Percentiles rank a stretch among this genome's conserved stretches.
Conservation (phyloP, 352 stramenopile species). For the Phytophthora podocarpi region DNA sequence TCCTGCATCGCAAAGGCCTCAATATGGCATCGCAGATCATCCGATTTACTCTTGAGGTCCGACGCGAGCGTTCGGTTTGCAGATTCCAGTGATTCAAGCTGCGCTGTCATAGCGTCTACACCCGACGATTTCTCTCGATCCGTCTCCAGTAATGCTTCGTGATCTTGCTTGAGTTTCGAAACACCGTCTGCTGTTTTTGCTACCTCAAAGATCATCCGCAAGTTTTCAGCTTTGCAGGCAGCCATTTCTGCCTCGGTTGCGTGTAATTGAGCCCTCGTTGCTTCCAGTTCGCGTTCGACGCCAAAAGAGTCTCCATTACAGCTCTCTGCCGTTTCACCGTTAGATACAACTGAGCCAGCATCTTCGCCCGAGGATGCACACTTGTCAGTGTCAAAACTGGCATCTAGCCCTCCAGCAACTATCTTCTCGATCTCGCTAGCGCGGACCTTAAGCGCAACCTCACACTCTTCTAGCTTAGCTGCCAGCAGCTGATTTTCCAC, state of each 20-base stretch:
- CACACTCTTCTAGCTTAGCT: conserved; percentile 35
- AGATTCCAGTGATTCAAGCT: conserved; percentile 36
- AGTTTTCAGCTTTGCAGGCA: conserved; percentile 72
- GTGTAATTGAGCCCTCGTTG: conserved; percentile 38
- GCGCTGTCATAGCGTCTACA: conserved; percentile 32
- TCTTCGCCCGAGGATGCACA: conserved; percentile 16
- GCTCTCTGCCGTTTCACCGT: conserved; percentile 17
- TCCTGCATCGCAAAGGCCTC: conserved; percentile 49
- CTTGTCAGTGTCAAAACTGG: conserved; percentile 15
- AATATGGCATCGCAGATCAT: conserved; percentile 22
- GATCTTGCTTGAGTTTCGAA: conserved; percentile 67
- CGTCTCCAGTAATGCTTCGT: conserved; percentile 44
- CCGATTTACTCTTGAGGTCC: conserved; percentile 28
- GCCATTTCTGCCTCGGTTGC: conserved; percentile 53
- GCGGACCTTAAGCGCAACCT: conserved; percentile 27
- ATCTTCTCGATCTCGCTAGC: conserved; percentile 27
- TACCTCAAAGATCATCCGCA: conserved; percentile 79
- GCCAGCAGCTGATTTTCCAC: conserved; percentile 28
- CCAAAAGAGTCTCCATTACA: conserved; percentile 19
- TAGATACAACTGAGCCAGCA: conserved; percentile 17
- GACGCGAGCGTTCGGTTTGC: conserved; percentile 35
- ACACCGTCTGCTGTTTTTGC: conserved; percentile 67
- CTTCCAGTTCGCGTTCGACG: conserved; percentile 35
- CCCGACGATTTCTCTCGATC: conserved; percentile 42
- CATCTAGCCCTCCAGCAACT: conserved; percentile 9